Evolutionary conservation across 352 stramenopile species (phyloP).

Genomic region (Hyaloperonospora brassicae): DNA sequence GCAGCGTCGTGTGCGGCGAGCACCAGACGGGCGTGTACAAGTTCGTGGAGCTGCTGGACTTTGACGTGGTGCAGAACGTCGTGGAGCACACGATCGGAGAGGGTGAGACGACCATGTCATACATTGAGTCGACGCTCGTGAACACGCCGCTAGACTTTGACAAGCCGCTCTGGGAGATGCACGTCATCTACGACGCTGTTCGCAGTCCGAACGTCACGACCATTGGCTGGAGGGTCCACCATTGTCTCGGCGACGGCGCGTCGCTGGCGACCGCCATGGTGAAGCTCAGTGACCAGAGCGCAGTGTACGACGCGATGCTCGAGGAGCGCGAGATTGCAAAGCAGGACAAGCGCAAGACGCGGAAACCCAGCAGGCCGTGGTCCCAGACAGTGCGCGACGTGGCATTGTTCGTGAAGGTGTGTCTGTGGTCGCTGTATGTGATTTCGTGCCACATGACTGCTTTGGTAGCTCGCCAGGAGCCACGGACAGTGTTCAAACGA

Average conservation of each 20-base stretch:
- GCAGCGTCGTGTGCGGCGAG: slow-evolving; percentile 43
- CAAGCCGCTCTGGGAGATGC: slow-evolving; percentile 71
- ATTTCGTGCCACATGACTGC: slow-evolving; percentile 44
- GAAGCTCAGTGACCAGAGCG: slow-evolving; percentile 64
- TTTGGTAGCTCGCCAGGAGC: slow-evolving; percentile 47
- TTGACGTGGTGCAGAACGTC: slow-evolving; percentile 47
- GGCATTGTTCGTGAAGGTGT: slow-evolving; percentile 26
- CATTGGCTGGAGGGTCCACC: slow-evolving; percentile 64
- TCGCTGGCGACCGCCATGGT: slow-evolving; percentile 55
- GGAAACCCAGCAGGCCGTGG: slow-evolving; percentile 26
- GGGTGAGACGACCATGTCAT: slow-evolving; percentile 49
- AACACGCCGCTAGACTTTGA: slow-evolving; percentile 60
- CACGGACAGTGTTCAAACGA: slow-evolving; percentile 58
- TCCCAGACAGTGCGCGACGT: slow-evolving; percentile 22
- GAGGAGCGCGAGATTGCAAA: slow-evolving; percentile 32
- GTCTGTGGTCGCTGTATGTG: slow-evolving; percentile 50
- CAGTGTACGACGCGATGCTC: slow-evolving; percentile 55
- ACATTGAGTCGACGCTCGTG: slow-evolving; percentile 53
- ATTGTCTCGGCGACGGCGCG: slow-evolving; percentile 70
- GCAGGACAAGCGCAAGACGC: slow-evolving; percentile 22
- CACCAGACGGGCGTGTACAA: slow-evolving; percentile 35
- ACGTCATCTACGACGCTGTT: slow-evolving; percentile 44
- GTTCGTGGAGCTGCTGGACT: slow-evolving; percentile 55
- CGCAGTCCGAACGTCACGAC: slow-evolving; percentile 29
- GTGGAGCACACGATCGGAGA: slow-evolving; percentile 43